Evolutionary conservation across 768 basidiomycete genomes (phyloP).

Genomic region (Brasilioporus rufonigricans): DNA sequence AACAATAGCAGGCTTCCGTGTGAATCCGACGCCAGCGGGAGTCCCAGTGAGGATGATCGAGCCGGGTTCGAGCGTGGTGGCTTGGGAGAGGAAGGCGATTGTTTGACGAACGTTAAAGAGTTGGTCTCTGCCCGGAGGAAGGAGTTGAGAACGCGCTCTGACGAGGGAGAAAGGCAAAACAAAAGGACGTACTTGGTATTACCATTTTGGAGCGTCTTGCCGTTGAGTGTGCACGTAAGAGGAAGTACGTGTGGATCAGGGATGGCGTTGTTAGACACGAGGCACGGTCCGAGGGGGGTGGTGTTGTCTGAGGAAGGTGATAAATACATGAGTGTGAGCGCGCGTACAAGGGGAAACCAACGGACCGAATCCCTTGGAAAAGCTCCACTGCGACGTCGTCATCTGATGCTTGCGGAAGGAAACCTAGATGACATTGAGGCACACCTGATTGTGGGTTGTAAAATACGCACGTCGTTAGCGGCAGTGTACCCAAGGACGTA

Average conservation of each 20-base stretch:
- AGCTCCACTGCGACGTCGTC: slow-evolving; percentile 81
- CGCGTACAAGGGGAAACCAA: not conserved
- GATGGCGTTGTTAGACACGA: slow-evolving; percentile 65
- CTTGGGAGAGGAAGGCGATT: slow-evolving; percentile 78
- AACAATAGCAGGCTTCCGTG: slow-evolving; percentile 64
- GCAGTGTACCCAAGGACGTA: slow-evolving; percentile 84
- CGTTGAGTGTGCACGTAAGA: slow-evolving; percentile 68
- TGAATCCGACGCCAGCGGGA: slow-evolving; percentile 80
- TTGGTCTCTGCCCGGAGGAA: slow-evolving; percentile 53
- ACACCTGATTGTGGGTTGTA: not conserved
- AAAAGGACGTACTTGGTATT: slow-evolving; percentile 55
- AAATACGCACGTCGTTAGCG: slow-evolving; percentile 65
- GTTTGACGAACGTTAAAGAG: slow-evolving; percentile 80
- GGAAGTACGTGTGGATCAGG: slow-evolving; percentile 63
- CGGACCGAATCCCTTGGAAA: slow-evolving; percentile 84
- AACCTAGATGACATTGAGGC: slow-evolving; percentile 30
- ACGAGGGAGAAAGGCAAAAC: not conserved
- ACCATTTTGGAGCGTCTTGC: slow-evolving; percentile 67
- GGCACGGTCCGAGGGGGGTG: slow-evolving; percentile 74
- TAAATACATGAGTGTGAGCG: not conserved
- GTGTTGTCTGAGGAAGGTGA: slow-evolving; percentile 30
- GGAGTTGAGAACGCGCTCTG: not conserved
- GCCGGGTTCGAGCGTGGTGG: slow-evolving; percentile 78
- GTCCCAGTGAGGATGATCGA: slow-evolving; percentile 83
- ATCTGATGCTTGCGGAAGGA: slow-evolving; percentile 84